Percentiles rank a stretch among this genome's conserved stretches.
These are phyloP conservation scores for Fusarium buharicum DNA, from an alignment of 2,329 filamentous ascomycete genomes.

Conservation along the genomic window DNA sequence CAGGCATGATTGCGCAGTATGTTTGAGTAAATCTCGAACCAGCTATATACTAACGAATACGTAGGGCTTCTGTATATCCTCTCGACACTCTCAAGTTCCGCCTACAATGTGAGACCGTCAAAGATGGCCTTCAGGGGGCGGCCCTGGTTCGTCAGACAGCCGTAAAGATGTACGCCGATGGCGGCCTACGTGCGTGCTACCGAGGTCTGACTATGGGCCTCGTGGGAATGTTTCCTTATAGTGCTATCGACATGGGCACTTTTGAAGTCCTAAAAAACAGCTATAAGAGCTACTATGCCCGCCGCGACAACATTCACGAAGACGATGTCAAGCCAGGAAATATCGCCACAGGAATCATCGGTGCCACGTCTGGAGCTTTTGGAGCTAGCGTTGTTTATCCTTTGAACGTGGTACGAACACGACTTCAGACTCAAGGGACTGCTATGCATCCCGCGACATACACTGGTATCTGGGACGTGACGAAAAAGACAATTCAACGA, in stretches of 20 bases:
- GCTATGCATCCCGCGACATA: conserved; percentile 91
- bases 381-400: conserved; percentile 96
- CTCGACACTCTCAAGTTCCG: conserved; percentile 83
- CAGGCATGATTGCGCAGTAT: conserved; percentile 92
- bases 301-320: conserved; percentile 75
- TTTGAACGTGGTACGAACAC: conserved; percentile 89
- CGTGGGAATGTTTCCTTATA: conserved; percentile 97
- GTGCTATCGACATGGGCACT: conserved; percentile 93
- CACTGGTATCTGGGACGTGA: conserved; percentile 89
- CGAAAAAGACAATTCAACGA: conserved; percentile 80
- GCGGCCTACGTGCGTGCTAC: conserved; percentile 82
- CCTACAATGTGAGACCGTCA: conserved; percentile 94
- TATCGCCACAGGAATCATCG: conserved; percentile 86
- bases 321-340: conserved; percentile 85
- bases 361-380: conserved; percentile 89
- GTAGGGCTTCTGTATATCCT: conserved; percentile 89
- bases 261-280: conserved; percentile 91
- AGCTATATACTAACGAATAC: conserved; percentile 17
- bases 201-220: conserved; percentile 94
- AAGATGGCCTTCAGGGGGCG: conserved; percentile 84
- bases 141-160: conserved; percentile 84
- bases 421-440: conserved; percentile 93
- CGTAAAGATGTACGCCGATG: conserved; percentile 83
- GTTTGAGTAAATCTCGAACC: conserved; percentile 46
- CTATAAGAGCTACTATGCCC: conserved; percentile 76